Percentiles rank a stretch among this genome's conserved stretches.
Conservation (phyloP, 2,329 filamentous ascomycete genomes). For the Talaromyces sp. region DNA sequence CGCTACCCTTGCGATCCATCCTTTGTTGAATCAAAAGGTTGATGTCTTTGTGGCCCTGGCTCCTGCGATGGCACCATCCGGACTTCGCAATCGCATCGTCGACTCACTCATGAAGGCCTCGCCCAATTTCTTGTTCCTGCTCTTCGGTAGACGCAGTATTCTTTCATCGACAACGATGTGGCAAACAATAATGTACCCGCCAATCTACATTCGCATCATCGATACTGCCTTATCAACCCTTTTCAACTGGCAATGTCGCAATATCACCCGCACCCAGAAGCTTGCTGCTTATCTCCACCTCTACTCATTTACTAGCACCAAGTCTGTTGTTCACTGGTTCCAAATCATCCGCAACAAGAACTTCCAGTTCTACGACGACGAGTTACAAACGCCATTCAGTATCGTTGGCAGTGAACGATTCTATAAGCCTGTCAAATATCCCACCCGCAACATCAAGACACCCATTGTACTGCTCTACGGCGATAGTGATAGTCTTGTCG, state of each 20-base stretch:
- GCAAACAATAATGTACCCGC: slow-evolving; percentile 93
- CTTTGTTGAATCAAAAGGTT: slow-evolving; percentile 85
- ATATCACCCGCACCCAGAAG: slow-evolving; percentile 86
- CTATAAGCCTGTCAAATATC: slow-evolving; percentile 95
- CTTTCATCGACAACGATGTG: slow-evolving; percentile 94
- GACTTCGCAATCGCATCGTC: slow-evolving; percentile 85
- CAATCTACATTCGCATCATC: slow-evolving; percentile 85
- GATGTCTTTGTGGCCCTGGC: slow-evolving; percentile 96
- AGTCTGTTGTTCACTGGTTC: slow-evolving; percentile 98
- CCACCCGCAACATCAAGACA: slow-evolving; percentile 94
- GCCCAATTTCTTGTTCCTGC: slow-evolving; percentile 85
- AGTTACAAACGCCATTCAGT: slow-evolving; percentile 76
- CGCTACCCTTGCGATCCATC: slow-evolving; percentile 88
- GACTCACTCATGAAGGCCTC: slow-evolving; percentile 93
- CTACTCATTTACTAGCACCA: slow-evolving; percentile 95
- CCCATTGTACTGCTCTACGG: slow-evolving; percentile 93
- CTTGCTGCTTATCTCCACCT: slow-evolving; percentile 93
- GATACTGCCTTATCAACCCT: slow-evolving; percentile 79
- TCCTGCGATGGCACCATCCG: slow-evolving; percentile 93
- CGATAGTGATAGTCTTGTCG: slow-evolving; percentile 88
- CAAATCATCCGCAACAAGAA: slow-evolving; percentile 96
- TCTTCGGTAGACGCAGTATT: slow-evolving; percentile 90
- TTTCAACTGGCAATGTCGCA: slow-evolving; percentile 85
- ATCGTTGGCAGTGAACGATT: slow-evolving; percentile 75
- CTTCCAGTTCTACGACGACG: slow-evolving; percentile 99